Evolutionary conservation across 176 grass and related monocot genomes (phyloP), one percentile per base, ranked within the genome.

Genomic region (Musa acuminata): DNA sequence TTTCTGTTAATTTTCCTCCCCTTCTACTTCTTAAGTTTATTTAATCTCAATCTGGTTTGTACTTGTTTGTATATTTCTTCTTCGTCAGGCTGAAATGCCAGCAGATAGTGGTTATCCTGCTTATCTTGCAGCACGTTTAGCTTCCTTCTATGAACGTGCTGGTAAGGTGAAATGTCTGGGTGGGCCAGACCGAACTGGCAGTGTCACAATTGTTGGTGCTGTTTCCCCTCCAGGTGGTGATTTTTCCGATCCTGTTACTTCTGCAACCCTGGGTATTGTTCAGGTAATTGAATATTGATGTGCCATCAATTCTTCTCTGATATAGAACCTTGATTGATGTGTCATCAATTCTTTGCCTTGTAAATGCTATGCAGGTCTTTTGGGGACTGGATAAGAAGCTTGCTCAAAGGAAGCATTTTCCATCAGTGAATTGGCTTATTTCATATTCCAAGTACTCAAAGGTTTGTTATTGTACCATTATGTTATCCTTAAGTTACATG

Each of bases 351-450:
- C 51, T 49, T 57, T 51, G 54, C 19, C 10, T 8, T 22, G 78
- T 50, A 53, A 78, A 69, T 80, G 17, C 60, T 78, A 81, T 89
- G 24, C 53, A 98, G 95, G 95, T 99, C 80, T 99, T 99, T 64
- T 99, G 95, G 95, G 95, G 95, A 55, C 81, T 99, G 76, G 95
- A 99, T 81, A 99, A 99, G 81, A 99, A 99, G 60, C 86, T 99
- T 70, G 95, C 95, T 75, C 95, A 99, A 80, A 99, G 95, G 68
- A 99, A 99, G 58, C 95, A 99, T 89, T 99, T 99, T 76, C 95
- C 95, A 62, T 93, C 95, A 51, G 95, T 99, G n/a, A 99, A 99
- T 73, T 99, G 95, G 95, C 88, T 99, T 78, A 94, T 99, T 87
- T 99, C 95, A 64, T 99, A 99, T 80, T 99, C 95, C 2, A 99